These are phyloP conservation scores for Parastagonospora nodorum DNA, from an alignment of 2,329 filamentous ascomycete species.

Conservation along the genomic window DNA sequence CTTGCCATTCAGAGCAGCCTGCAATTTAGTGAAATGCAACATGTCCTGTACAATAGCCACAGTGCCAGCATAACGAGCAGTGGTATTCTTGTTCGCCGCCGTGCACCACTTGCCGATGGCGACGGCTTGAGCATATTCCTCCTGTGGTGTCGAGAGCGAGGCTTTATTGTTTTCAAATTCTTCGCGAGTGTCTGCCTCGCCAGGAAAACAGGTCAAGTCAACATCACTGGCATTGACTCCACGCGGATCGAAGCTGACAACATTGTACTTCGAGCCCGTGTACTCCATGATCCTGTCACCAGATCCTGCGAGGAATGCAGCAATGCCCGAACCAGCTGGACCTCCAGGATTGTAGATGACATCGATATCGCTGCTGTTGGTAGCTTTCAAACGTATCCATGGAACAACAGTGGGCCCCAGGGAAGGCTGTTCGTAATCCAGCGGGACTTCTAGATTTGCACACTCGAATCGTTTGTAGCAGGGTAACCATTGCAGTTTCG, in stretches of 20 bases:
- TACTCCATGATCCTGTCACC: background rate
- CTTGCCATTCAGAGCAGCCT: slow-evolving; percentile 17
- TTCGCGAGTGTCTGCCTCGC: slow-evolving; percentile 8
- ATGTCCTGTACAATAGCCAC: slow-evolving; percentile 38
- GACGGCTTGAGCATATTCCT: slow-evolving; percentile 7
- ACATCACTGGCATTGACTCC: slow-evolving; percentile 27
- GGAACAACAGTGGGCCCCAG: slow-evolving; percentile 16
- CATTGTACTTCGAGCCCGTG: slow-evolving; percentile 21
- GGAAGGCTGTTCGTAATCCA: slow-evolving; percentile 16
- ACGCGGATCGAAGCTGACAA: slow-evolving; percentile 39
- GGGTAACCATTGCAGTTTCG: slow-evolving; percentile 13
- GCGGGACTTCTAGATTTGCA: slow-evolving; percentile 16
- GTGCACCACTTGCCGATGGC: slow-evolving; percentile 8
- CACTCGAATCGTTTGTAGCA: slow-evolving; percentile 15
- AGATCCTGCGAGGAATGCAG: slow-evolving; percentile 17
- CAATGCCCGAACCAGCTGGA: slow-evolving; percentile 42
- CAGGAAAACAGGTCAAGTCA: slow-evolving; percentile 25
- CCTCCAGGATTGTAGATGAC: slow-evolving; percentile 20
- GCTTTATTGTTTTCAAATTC: background rate
- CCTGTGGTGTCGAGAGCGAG: background rate
- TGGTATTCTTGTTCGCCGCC: slow-evolving; percentile 5
- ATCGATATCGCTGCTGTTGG: slow-evolving; percentile 9
- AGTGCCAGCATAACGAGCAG: slow-evolving; percentile 12
- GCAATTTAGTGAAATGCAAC: slow-evolving; percentile 29
- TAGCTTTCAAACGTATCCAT: slow-evolving; percentile 11